A percentile compares a stretch with the other conserved stretches of the same genome.
Conservation (phyloP, 2,329 filamentous ascomycete species). For the Ascocoryne sarcoides region DNA sequence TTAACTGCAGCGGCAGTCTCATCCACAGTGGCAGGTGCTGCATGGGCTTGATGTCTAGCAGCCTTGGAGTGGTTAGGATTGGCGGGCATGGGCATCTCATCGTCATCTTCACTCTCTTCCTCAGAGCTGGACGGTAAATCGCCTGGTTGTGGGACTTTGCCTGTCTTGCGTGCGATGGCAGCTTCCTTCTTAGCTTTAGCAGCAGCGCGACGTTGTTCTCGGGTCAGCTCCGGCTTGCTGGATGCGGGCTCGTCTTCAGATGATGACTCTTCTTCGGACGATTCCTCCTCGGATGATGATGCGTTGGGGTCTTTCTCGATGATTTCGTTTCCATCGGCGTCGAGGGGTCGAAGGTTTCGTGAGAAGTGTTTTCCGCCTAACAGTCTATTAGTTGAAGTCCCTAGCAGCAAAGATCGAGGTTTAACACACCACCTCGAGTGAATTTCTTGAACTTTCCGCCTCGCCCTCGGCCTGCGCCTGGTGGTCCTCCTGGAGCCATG, state of each 20-base stretch:
- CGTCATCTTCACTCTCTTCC: constrained; percentile 47
- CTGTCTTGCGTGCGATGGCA: constrained; percentile 68
- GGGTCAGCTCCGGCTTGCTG: constrained; percentile 51
- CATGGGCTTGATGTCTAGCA: constrained; percentile 48
- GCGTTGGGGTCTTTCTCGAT: constrained; percentile 62
- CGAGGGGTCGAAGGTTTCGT: constrained; percentile 77
- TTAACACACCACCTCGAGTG: constrained; percentile 69
- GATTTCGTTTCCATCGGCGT: constrained; percentile 80
- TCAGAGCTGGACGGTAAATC: constrained; percentile 70
- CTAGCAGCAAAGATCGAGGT: neutral
- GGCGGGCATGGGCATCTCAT: constrained; percentile 52
- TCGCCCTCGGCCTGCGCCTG: constrained; percentile 48
- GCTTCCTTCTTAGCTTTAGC: constrained; percentile 90
- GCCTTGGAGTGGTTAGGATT: constrained; percentile 90
- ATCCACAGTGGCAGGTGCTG: constrained; percentile 34
- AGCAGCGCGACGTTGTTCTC: constrained; percentile 78
- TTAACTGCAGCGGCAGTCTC: constrained; percentile 46
- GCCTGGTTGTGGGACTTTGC: constrained; percentile 66
- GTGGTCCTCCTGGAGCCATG: constrained; percentile 43
- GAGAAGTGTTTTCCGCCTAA: constrained; percentile 93
- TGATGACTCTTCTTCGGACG: constrained; percentile 41
- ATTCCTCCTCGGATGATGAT: constrained; percentile 41
- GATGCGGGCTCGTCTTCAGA: constrained; percentile 39
- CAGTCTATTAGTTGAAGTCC: too few species aligned
- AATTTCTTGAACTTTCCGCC: constrained; percentile 94